Evolutionary conservation across 2,329 filamentous ascomycete genomes (phyloP).

Genomic region (Botrytis paeoniae): DNA sequence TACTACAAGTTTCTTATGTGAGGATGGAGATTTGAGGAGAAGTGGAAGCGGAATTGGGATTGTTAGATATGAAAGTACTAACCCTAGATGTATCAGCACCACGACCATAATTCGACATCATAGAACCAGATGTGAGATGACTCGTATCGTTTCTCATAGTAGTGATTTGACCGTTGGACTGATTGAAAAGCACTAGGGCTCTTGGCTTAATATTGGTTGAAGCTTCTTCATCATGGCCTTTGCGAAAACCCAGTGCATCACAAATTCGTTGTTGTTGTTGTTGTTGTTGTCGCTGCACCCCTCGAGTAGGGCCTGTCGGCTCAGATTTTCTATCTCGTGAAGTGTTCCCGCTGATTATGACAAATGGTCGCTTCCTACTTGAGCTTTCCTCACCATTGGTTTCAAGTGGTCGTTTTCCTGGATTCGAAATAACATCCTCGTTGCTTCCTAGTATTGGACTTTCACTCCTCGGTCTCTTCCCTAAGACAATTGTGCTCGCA

Average conservation of each 20-base stretch:
- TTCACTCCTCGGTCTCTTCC: background rate
- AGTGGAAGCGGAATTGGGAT: background rate
- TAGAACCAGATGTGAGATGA: background rate
- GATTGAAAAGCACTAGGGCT: background rate
- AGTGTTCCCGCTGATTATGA: background rate
- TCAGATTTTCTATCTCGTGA: background rate
- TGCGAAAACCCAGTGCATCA: background rate
- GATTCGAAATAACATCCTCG: background rate
- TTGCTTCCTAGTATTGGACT: slow-evolving; percentile 11
- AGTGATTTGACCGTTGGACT: background rate
- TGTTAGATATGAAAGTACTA: background rate
- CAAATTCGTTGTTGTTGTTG: background rate
- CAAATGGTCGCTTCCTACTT: background rate
- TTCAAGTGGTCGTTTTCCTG: background rate
- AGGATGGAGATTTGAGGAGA: background rate
- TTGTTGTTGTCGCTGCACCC: background rate
- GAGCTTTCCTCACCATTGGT: background rate
- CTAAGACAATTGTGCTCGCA: background rate
- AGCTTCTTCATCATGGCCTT: background rate
- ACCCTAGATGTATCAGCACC: background rate
- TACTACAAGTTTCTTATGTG: background rate
- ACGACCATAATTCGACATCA: background rate
- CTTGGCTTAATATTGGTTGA: background rate
- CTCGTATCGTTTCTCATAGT: background rate
- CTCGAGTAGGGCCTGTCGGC: background rate